phyloP scores from a whole-genome alignment of 148 eudicot species.

The Simmondsia chinensis region DNA sequence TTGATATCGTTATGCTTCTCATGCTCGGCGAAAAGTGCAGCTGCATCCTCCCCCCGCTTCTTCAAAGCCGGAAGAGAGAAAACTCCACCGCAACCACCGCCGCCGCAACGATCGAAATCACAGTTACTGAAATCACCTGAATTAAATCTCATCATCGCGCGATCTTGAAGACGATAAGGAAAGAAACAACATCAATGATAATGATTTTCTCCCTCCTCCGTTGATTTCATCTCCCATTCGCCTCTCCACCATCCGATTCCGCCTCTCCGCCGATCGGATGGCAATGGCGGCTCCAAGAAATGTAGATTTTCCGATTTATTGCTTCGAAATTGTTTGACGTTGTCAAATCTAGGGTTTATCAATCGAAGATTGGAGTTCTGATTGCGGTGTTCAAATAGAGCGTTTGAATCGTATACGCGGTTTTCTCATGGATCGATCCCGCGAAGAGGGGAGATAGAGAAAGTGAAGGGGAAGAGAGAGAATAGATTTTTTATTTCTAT shows the following conservation, averaged over 20 bases:
- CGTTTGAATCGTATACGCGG: too few species aligned
- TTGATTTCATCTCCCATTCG: background rate
- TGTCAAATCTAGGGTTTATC: too few species aligned
- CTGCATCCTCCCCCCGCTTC: constrained; percentile 73
- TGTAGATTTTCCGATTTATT: too few species aligned
- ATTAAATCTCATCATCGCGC: background rate
- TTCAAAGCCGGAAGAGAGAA: constrained; percentile 7
- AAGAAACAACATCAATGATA: background rate
- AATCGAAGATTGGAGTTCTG: too few species aligned
- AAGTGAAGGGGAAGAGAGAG: too few species aligned
- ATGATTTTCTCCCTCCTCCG: background rate
- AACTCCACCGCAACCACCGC: background rate
- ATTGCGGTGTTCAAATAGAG: too few species aligned
- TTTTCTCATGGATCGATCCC: too few species aligned
- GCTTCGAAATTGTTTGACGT: too few species aligned
- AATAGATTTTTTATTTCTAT: too few species aligned
- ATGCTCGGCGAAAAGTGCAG: constrained; percentile 97
- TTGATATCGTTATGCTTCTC: constrained; percentile 94
- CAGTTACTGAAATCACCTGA: background rate
- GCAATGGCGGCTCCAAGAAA: too few species aligned
- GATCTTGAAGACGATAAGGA: background rate
- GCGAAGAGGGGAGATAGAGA: too few species aligned
- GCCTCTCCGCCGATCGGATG: too few species aligned
- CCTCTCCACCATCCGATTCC: constrained; percentile 17
- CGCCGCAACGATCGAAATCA: background rate